Evolutionary conservation across 2,329 filamentous ascomycete species (phyloP), one percentile per base, ranked within the genome.

Genomic region (Colletotrichum sansevieriae): DNA sequence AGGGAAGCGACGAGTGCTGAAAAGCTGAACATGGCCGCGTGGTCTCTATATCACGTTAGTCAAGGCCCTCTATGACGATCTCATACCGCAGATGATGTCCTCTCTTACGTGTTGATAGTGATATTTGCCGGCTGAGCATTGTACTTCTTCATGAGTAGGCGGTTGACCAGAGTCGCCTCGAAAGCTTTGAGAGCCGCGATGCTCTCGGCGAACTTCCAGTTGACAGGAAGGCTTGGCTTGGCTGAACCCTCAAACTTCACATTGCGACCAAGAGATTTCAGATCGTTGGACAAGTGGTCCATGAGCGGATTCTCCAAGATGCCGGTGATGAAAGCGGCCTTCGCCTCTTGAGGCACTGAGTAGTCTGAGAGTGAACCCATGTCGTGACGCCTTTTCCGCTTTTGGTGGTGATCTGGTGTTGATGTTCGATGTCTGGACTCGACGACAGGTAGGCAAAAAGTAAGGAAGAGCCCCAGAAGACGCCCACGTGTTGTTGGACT

Each of bases 121-220:
- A 83, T 76, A 20, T 80, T 75, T 18, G 78, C 74, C 0, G 82
- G 77, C 13, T 78, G 75, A 4, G 80, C 29, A 0, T 75, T 74
- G 68, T 87, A 86, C 68, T 85, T 85, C n/a, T 76, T 76, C 56
- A 79, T 77, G 8, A 86, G 62, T 10, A 87, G 73, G 1, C 78
- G 77, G 55, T 81, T 82, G 33, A 86, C 71, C 70, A 85, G 77
- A 0, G 80, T 78, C 9, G 83, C 84, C 72, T 86, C 84, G 18
- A 84, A 74, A 1, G 76, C 84, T 72, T 86, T 86, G 33, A 87
- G 71, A 1, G 83, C 77, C 0, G 84, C 80, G 1, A 85, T 81
- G 54, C 83, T 85, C 73, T 88, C 86, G 2, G 85, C 84, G 58
- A 87, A 85, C 2, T 85, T 79, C 85, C 86, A 88, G 59, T 85